Conservation (phyloP, 345 rosid species). For the Rhizophora apiculata region DNA sequence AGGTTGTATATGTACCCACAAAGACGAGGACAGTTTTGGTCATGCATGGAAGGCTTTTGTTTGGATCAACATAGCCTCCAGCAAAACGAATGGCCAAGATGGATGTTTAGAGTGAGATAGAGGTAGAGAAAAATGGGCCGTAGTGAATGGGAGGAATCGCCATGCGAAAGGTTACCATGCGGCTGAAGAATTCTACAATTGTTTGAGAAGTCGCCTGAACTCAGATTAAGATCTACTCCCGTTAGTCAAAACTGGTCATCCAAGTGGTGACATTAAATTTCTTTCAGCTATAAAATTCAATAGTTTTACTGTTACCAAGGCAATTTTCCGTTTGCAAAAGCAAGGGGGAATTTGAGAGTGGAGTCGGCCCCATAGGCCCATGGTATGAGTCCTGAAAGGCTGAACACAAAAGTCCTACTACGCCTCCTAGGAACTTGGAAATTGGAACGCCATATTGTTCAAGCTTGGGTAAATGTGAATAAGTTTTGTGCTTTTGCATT, state of each 20-base stretch:
- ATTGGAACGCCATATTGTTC: too few relatives aligned
- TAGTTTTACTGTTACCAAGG: too few relatives aligned
- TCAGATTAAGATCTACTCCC: slow-evolving; percentile 24
- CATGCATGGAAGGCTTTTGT: slow-evolving; percentile 30
- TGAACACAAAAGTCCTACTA: too few relatives aligned
- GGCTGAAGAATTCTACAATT: slow-evolving; percentile 30
- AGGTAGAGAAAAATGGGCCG: slow-evolving; percentile 27
- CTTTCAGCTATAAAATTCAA: too few relatives aligned
- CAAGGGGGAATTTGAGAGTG: too few relatives aligned
- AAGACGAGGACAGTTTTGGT: slow-evolving; percentile 31
- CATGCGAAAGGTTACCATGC: slow-evolving; percentile 21
- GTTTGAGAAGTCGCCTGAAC: slow-evolving; percentile 21
- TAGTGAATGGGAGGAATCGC: slow-evolving; percentile 21
- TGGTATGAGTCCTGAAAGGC: too few relatives aligned
- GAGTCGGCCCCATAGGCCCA: too few relatives aligned
- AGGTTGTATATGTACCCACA: slow-evolving; percentile 29
- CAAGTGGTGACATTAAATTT: too few relatives aligned
- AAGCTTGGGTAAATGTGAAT: too few relatives aligned
- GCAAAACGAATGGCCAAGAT: slow-evolving; percentile 35
- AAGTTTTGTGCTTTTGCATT: too few relatives aligned
- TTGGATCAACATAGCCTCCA: slow-evolving; percentile 28
- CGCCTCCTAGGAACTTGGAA: too few relatives aligned
- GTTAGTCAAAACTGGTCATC: slow-evolving; percentile 14
- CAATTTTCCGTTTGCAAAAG: too few relatives aligned
- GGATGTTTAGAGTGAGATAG: slow-evolving; percentile 29